Percentiles rank a stretch among this genome's conserved stretches.
phyloP scores from a whole-genome alignment of 805 yeast species.

The Sugiyamaella valdiviana region DNA sequence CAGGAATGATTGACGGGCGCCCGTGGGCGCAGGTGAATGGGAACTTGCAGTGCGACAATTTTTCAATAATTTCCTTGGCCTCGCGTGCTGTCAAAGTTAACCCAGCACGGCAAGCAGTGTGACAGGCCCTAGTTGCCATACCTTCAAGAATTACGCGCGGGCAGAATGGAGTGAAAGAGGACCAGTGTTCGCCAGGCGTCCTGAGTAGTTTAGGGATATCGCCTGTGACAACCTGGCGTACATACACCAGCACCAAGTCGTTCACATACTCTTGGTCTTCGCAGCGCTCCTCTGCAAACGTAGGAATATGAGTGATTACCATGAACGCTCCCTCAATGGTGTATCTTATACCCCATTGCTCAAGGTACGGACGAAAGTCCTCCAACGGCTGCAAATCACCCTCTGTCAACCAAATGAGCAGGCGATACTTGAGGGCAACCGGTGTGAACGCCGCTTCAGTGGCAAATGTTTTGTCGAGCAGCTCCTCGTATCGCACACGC shows the following conservation, averaged over 20 bases:
- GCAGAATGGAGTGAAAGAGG: constrained; percentile 35
- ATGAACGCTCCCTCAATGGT: not conserved
- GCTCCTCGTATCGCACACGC: constrained; percentile 53
- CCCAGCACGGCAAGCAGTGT: constrained; percentile 69
- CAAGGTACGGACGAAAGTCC: constrained; percentile 1
- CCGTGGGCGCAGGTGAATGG: constrained; percentile 89
- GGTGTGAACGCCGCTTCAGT: constrained; percentile 24
- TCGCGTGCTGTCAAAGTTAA: constrained; percentile 39
- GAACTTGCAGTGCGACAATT: constrained; percentile 43
- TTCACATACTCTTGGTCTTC: constrained; percentile 6
- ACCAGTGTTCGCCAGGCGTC: constrained; percentile 30
- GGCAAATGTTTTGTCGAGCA: constrained; percentile 36
- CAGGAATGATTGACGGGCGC: constrained; percentile 63
- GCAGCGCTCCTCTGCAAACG: constrained; percentile 2
- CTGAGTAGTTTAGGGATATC: not conserved
- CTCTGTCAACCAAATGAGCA: not conserved
- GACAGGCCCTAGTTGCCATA: constrained; percentile 57
- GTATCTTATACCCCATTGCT: constrained; percentile 14
- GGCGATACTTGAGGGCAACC: not conserved
- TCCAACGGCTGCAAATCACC: constrained; percentile 3
- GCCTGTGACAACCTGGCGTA: constrained; percentile 5
- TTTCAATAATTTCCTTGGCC: constrained; percentile 40
- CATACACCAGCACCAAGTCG: constrained; percentile 7
- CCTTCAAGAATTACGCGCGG: constrained; percentile 49
- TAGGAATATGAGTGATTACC: constrained; percentile 21